Percentiles rank a stretch among this genome's conserved stretches.
Conservation (phyloP, 768 basidiomycete species). For the Collybia nuda region DNA sequence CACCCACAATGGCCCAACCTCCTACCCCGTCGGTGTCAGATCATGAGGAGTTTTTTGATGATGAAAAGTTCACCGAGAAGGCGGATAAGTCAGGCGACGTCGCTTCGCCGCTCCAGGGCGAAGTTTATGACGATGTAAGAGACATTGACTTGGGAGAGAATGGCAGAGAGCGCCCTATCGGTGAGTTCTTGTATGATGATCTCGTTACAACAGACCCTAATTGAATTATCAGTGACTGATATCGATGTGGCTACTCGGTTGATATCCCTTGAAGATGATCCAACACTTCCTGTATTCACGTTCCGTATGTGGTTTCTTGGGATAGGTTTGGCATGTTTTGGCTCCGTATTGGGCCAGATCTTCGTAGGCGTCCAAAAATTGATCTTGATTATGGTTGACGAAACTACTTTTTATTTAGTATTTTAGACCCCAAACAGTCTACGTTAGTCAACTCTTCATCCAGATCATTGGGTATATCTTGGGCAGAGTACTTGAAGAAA, state of each 20-base stretch:
- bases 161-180: constrained; percentile 6
- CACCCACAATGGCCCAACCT: too few species aligned
- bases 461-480: constrained; percentile 53
- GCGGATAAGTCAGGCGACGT: neutral
- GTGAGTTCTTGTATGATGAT: neutral
- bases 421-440: constrained; percentile 35
- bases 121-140: constrained; percentile 28
- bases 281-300: constrained; percentile 34
- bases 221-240: constrained; percentile 34
- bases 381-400: neutral
- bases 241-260: constrained; percentile 47
- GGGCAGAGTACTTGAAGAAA: constrained; percentile 42
- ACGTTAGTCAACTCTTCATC: constrained; percentile 30
- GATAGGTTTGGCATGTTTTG: constrained; percentile 44
- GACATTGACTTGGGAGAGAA: constrained; percentile 6
- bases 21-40: too few species aligned
- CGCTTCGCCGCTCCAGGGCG: constrained; percentile 12
- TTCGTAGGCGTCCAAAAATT: constrained; percentile 25
- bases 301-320: constrained; percentile 47
- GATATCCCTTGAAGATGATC: constrained; percentile 51
- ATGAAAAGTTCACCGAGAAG: constrained; percentile 1
- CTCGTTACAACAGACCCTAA: neutral
- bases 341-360: constrained; percentile 37
- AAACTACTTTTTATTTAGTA: constrained; percentile 29
- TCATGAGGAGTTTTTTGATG: neutral